phyloP scores from a whole-genome alignment of 495 filamentous ascomycete species.

The Hypoxylon cercidicola region DNA sequence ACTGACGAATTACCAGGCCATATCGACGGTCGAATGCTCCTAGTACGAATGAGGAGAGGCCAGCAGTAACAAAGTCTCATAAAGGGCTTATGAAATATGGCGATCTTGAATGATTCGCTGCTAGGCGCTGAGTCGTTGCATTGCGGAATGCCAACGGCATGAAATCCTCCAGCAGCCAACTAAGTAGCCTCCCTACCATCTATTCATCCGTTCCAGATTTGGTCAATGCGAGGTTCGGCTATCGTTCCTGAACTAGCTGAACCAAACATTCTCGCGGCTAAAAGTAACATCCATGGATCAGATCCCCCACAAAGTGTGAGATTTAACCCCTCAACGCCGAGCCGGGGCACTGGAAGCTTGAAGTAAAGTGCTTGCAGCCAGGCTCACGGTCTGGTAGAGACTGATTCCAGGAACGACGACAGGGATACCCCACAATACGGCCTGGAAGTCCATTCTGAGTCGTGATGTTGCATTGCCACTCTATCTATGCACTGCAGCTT shows the following conservation, averaged over 20 bases:
- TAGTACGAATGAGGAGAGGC: too few species aligned
- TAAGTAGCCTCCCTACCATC: slow-evolving; percentile 15
- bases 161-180: neutral
- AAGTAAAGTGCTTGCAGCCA: slow-evolving; percentile 7
- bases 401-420: slow-evolving; percentile 1
- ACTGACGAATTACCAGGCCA: too few species aligned
- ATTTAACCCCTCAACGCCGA: slow-evolving; percentile 39
- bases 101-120: neutral
- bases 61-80: too few species aligned
- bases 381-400: slow-evolving; percentile 16
- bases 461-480: slow-evolving; percentile 21
- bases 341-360: slow-evolving; percentile 34
- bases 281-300: slow-evolving; percentile 15
- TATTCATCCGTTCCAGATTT: slow-evolving; percentile 31
- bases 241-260: slow-evolving; percentile 17
- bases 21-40: too few species aligned
- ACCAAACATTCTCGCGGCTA: slow-evolving; percentile 32
- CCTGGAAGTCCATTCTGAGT: slow-evolving; percentile 28
- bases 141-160: neutral
- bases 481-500: slow-evolving; percentile 18
- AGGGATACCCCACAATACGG: slow-evolving; percentile 20
- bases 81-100: too few species aligned
- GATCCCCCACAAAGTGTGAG: slow-evolving; percentile 10
- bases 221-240: slow-evolving; percentile 13
- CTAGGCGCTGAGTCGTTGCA: neutral